Percentiles rank a stretch among this genome's conserved stretches.
Conservation (phyloP, 371 early-diverging fungal species). For the Apophysomyces variabilis region DNA sequence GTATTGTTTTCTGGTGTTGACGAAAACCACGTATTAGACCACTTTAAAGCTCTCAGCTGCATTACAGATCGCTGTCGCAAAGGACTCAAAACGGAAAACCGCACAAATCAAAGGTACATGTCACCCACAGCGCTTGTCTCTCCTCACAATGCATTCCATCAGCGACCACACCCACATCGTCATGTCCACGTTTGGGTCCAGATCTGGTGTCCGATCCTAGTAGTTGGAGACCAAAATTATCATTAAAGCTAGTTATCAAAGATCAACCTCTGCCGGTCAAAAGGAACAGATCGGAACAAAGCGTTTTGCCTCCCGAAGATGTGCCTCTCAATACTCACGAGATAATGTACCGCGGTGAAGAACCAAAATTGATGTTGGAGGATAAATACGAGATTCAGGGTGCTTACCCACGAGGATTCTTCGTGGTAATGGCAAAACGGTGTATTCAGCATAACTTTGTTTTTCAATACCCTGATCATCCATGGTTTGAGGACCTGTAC, state of each 20-base stretch:
- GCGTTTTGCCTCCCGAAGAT: neutral
- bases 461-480: conserved; percentile 65
- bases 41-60: conserved; percentile 5
- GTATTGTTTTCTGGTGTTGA: neutral
- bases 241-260: conserved; percentile 26
- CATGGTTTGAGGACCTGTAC: conserved; percentile 54
- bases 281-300: conserved; percentile 5
- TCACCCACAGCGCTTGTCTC: too few species aligned
- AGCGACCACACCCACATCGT: neutral
- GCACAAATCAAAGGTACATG: neutral
- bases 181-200: conserved; percentile 15
- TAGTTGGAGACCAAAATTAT: conserved; percentile 32
- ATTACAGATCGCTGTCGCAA: conserved; percentile 1
- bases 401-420: conserved; percentile 67
- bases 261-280: conserved; percentile 23
- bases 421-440: conserved; percentile 61
- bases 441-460: conserved; percentile 62
- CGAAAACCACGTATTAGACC: neutral
- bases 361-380: conserved; percentile 58
- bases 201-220: conserved; percentile 14
- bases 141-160: neutral
- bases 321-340: conserved; percentile 34
- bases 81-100: neutral
- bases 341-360: conserved; percentile 35
- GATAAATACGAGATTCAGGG: conserved; percentile 57